A percentile compares a stretch with the other conserved stretches of the same genome.
Conservation (phyloP, 192 early-diverging fungal genomes). For the Funneliformis mosseae region DNA sequence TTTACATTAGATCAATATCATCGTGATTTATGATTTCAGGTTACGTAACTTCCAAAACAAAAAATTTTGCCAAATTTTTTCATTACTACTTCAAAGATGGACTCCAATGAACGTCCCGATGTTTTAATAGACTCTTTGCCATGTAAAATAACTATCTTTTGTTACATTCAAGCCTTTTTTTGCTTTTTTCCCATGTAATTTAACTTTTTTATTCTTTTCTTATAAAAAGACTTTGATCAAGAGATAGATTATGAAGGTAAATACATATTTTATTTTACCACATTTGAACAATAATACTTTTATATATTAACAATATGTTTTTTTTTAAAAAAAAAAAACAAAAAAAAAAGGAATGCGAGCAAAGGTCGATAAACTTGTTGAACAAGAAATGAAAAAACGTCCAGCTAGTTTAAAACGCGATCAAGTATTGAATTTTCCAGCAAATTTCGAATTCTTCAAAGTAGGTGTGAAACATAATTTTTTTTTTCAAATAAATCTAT, state of each 20-base stretch:
- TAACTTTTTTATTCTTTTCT: background rate
- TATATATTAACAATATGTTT: background rate
- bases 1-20: too few relatives aligned
- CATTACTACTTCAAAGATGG: background rate
- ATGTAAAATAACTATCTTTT: background rate
- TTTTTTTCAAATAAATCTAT: background rate
- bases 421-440: conserved; percentile 42
- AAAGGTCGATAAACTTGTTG: conserved; percentile 55
- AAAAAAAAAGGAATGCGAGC: conserved; percentile 46
- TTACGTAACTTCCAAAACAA: too few relatives aligned
- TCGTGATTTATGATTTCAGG: too few relatives aligned
- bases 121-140: conserved; percentile 26
- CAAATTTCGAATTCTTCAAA: conserved; percentile 51
- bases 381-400: conserved; percentile 57
- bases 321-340: background rate
- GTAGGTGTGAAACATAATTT: background rate
- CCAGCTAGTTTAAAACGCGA: conserved; percentile 36
- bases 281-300: background rate
- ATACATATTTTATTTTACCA: background rate
- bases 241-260: conserved; percentile 34
- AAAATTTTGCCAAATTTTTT: too few relatives aligned
- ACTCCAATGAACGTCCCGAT: background rate
- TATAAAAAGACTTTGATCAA: conserved; percentile 20
- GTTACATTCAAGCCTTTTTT: background rate
- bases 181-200: background rate